Base-by-base conservation (phyloP, 2,329 filamentous ascomycete genomes). In the Exophiala bonariae region DNA sequence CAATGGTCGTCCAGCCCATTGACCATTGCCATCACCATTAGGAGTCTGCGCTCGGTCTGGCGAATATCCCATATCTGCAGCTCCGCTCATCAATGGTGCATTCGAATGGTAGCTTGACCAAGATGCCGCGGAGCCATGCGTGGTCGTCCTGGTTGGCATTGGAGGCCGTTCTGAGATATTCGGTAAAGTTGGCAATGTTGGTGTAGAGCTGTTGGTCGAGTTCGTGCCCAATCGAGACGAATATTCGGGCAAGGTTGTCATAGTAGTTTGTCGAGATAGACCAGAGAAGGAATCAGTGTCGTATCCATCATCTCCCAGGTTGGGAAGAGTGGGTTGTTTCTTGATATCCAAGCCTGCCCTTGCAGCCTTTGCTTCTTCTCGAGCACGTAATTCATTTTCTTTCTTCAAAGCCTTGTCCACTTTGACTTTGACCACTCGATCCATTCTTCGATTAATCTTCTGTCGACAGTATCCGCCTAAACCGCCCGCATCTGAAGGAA, bases 341-440 rank as follows among this genome's bases (percentile, higher is more conserved):
- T 64, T 65, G 17, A 59, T 30, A 13, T 56, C 46, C 10, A 47
- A 37, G 52, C 59, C 46, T 59, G 63, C 23, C 52, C 52, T 23
- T 53, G 51, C 43, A 19, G 62, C 64, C 14, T 72, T 66, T 54
- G 72, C 59, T 77, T 80, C 52, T 75, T 76, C 64, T 86, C 73
- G 65, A 61, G 71, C 64, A 65, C 69, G 65, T 64, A 74, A 67
- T 44, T 68, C 70, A 44, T 82, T 83, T 43, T 93, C 86, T 59
- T 90, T 89, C 41, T 85, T 86, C 19, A 97, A 71, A 0, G 90
- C 92, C 66, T 89, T 91, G 69, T 93, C 89, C 60, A 96, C 87
- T 70, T 93, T 96, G 60, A 76, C 80, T 44, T 83, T 83, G 3
- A 97, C 91, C 56, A 97, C 93, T 58, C 83, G 83, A 62, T 86